Percentiles rank a stretch among this genome's conserved stretches.
Evolutionary conservation across 768 basidiomycete genomes (phyloP).

Genomic region (Tricholoma matsutake): DNA sequence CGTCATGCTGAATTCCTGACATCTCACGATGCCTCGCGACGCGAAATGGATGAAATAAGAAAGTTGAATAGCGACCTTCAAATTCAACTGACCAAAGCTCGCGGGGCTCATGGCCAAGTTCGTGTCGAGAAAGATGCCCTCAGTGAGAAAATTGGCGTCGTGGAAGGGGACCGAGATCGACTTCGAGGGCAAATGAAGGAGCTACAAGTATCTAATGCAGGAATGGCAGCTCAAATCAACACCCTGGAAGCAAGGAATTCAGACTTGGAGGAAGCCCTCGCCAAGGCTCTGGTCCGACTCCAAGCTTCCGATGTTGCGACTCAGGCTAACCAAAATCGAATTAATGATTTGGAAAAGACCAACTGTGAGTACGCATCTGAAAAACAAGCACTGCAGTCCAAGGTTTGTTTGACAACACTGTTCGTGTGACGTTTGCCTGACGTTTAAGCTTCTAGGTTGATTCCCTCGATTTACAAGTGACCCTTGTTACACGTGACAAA

Average conservation of each 20-base stretch:
- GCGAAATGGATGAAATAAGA: constrained; percentile 69
- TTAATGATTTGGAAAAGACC: constrained; percentile 57
- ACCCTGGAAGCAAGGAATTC: constrained; percentile 48
- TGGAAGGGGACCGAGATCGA: constrained; percentile 65
- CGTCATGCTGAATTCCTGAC: constrained; percentile 60
- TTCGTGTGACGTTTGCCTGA: constrained; percentile 11
- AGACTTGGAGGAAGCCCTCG: constrained; percentile 72
- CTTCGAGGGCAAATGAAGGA: constrained; percentile 56
- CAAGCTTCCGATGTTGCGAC: constrained; percentile 70
- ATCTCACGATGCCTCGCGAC: constrained; percentile 53
- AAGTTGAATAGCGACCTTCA: constrained; percentile 68
- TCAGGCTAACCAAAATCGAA: constrained; percentile 57
- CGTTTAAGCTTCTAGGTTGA: constrained; percentile 44
- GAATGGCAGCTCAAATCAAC: constrained; percentile 44
- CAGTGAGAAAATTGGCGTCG: constrained; percentile 53
- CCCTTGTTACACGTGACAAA: constrained; percentile 59
- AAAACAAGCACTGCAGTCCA: constrained; percentile 52
- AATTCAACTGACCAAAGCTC: constrained; percentile 71
- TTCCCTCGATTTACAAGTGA: constrained; percentile 55
- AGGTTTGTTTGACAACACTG: constrained; percentile 43
- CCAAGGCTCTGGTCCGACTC: constrained; percentile 66
- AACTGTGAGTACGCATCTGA: constrained; percentile 55
- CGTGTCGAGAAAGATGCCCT: constrained; percentile 81
- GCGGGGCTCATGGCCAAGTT: constrained; percentile 71
- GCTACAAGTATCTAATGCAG: constrained; percentile 39